Evolutionary conservation across 2,329 filamentous ascomycete species (phyloP), one percentile per base, ranked within the genome.

Genomic region (Cladorrhinum sp.): DNA sequence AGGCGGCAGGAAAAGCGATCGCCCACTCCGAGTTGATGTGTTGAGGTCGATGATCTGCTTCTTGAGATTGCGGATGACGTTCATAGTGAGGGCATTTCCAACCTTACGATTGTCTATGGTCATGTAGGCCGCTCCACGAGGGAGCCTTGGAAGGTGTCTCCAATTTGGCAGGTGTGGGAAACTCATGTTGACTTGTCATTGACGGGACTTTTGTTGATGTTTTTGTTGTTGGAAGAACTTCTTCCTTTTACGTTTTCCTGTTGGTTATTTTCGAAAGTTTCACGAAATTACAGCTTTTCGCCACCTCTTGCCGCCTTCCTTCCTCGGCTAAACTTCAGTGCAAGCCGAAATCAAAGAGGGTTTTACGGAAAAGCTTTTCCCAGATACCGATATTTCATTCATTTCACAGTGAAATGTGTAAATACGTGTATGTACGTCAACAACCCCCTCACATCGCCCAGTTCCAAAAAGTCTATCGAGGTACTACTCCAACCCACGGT

Each of bases 1-100:
- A 1, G 64, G 59, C 0, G 72, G 73, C 12, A 75, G 69, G 26
- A 70, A 62, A 7, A 72, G 63, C 4, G 63, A 55, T 3, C 61
- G 55, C 26, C 64, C 65, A 2, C 56, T 62, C 24, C 50, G 55
- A 8, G 61, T 56, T 1, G 53, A 58, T 2, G 63, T 65, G 63
- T 65, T 65, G 26, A 50, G 30, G 10, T 63, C 54, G 54, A 65
- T 57, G n/a, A 65, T 54, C 57, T 63, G 63, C 33, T 60, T 55
- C 14, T 59, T 42, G 9, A 65, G 51, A 26, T 56, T 59, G 36
- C 56, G 56, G 3, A 65, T 61, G 50, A 61, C 63, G 39, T 55
- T 39, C 1, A 59, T 48, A 16, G 63, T 61, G 42, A 65, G 59
- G 9, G 63, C 61, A 18, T 65, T 65, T 10, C 63, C 58, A 1